Evolutionary conservation across 164 flowering plant species (phyloP), one percentile per base, ranked within the genome.

Genomic region (Kingdonia uniflora): DNA sequence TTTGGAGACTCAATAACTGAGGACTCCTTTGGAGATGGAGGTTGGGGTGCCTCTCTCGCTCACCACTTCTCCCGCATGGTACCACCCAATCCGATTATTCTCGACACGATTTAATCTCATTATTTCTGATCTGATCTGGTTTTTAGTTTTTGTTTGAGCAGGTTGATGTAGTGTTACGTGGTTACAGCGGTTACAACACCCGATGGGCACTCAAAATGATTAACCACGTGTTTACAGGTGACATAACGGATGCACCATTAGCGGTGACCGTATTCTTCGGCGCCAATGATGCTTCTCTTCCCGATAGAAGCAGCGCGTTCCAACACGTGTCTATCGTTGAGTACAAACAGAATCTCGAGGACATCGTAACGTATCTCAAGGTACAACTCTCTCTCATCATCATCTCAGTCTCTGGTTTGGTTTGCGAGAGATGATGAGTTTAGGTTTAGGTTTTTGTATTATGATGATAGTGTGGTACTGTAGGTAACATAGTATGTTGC

Each of bases 1-100:
- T 86, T 85, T 23, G 97, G 97, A 16, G 95, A 89, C 63, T 85
- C 97, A 20, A 89, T 89, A 44, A 89, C 97, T 10, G 95, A 89
- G 51, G 70, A 48, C 19, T 85, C 97, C 19, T 89, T 77, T 54
- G 56, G 15, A 0, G 65, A 57, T 22, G 84, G 84, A 16, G 97
- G 90, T 8, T 84, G 95, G 95, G 95, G 85, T 26, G 74, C 95
- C 42, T 56, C 81, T 45, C 83, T 89, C 7, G 76, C 86, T 16
- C 19, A 82, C 57, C 78, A 76, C 43, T 79, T 84, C 73, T 58
- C 74, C 59, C 85, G 92, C 68, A 59, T 66, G 72, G 95, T 81
- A 76, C 2, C 11, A 22, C 11, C 2, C 8, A 19, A 24, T n/a
- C n/a, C n/a, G n/a, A 5, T 20, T 44, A 16, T 17, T 4, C 49